Percentiles rank a stretch among this genome's conserved stretches.
These are phyloP conservation scores for Aspergillus fischeri DNA, from an alignment of 2,329 filamentous ascomycete genomes.

Conservation along the genomic window DNA sequence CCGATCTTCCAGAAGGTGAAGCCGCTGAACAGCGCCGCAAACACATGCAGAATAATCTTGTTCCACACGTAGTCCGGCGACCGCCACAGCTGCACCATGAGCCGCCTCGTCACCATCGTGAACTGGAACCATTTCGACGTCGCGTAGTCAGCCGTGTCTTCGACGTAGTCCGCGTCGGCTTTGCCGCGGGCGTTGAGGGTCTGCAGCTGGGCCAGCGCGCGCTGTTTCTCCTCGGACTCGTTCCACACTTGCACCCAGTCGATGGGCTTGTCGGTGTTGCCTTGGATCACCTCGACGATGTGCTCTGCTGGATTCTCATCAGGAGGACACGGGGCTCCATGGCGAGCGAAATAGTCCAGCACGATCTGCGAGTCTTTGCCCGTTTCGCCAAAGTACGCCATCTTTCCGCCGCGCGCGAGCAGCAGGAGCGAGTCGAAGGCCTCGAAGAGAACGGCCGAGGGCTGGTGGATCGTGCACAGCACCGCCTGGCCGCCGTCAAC, in stretches of 20 bases:
- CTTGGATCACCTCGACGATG: slow-evolving; percentile 38
- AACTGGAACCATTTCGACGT: slow-evolving; percentile 40
- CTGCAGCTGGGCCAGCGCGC: slow-evolving; percentile 23
- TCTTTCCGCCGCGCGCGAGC: slow-evolving; percentile 61
- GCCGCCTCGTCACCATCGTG: slow-evolving; percentile 31
- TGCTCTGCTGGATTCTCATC: slow-evolving; percentile 53
- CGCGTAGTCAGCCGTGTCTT: slow-evolving; percentile 35
- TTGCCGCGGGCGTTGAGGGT: slow-evolving; percentile 20
- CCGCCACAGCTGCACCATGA: slow-evolving; percentile 31
- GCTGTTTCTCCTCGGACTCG: slow-evolving; percentile 24
- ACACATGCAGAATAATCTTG: slow-evolving; percentile 51
- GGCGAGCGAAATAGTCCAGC: slow-evolving; percentile 47
- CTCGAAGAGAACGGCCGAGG: slow-evolving; percentile 62
- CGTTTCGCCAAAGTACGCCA: slow-evolving; percentile 61
- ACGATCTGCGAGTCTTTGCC: slow-evolving; percentile 40
- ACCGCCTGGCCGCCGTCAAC: slow-evolving; percentile 64
- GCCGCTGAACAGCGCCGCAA: slow-evolving; percentile 55
- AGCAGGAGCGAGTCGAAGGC: slow-evolving; percentile 64
- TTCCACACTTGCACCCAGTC: slow-evolving; percentile 35
- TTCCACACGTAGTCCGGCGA: slow-evolving; percentile 44
- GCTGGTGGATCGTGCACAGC: slow-evolving; percentile 65
- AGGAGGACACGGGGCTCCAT: slow-evolving; percentile 51
- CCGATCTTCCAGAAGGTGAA: slow-evolving; percentile 61
- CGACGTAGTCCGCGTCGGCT: slow-evolving; percentile 19
- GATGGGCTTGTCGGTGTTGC: slow-evolving; percentile 15